A percentile compares a stretch with the other conserved stretches of the same genome.
phyloP scores from a whole-genome alignment of 805 yeast species.

The Torulaspora gathmanii region DNA sequence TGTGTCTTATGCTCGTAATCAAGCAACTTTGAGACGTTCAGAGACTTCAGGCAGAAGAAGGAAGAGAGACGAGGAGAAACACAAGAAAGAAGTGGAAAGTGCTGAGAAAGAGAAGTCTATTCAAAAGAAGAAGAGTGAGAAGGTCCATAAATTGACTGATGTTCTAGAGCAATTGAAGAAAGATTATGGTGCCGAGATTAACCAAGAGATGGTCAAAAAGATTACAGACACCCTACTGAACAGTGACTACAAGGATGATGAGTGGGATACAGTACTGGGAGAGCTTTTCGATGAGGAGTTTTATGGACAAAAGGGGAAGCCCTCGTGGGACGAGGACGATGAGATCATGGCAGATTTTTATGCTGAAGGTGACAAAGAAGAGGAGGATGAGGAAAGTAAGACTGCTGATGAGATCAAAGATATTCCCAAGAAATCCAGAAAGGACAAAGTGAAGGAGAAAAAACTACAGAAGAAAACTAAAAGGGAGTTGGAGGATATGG shows the following conservation, averaged over 20 bases:
- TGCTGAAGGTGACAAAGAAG: slow-evolving; percentile 37
- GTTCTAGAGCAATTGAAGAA: slow-evolving; percentile 44
- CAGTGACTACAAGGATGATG: slow-evolving; percentile 83
- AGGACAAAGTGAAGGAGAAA: slow-evolving; percentile 48
- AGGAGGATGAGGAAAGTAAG: slow-evolving; percentile 30
- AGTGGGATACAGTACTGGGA: slow-evolving; percentile 85
- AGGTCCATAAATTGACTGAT: slow-evolving; percentile 72
- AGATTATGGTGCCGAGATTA: slow-evolving; percentile 44
- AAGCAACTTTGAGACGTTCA: slow-evolving; percentile 84
- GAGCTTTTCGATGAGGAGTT: slow-evolving; percentile 82
- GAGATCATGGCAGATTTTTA: slow-evolving; percentile 45
- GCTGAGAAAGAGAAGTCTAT: slow-evolving; percentile 54
- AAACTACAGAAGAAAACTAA: slow-evolving; percentile 57
- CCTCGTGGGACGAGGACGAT: slow-evolving; percentile 62
- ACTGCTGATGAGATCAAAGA: slow-evolving; percentile 27
- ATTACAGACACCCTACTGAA: slow-evolving; percentile 74
- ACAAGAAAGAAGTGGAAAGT: slow-evolving; percentile 47
- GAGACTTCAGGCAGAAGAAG: slow-evolving; percentile 70
- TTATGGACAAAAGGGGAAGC: slow-evolving; percentile 58
- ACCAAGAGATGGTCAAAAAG: slow-evolving; percentile 55
- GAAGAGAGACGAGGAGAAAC: slow-evolving; percentile 68
- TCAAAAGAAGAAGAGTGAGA: slow-evolving; percentile 66
- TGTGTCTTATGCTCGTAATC: slow-evolving; percentile 89
- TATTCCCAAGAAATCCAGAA: slow-evolving; percentile 41
- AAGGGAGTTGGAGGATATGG: slow-evolving; percentile 56